A percentile compares a stretch with the other conserved stretches of the same genome.
These are phyloP conservation scores for Musa itinerans DNA, from an alignment of 176 grass and related monocot species.

Conservation along the genomic window DNA sequence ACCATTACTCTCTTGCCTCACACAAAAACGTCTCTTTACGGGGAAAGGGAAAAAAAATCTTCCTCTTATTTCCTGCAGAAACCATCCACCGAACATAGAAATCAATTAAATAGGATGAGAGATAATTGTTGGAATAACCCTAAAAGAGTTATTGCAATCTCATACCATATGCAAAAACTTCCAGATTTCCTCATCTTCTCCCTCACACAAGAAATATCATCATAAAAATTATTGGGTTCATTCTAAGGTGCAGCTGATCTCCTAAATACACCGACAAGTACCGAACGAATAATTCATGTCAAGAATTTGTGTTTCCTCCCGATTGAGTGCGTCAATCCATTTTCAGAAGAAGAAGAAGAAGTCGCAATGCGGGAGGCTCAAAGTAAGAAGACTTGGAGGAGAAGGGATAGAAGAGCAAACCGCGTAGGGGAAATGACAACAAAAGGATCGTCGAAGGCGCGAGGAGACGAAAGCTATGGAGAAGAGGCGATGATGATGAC, in stretches of 20 bases:
- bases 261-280: too few species aligned
- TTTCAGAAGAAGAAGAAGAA: background rate
- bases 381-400: background rate
- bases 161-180: background rate
- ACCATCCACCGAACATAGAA: background rate
- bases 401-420: background rate
- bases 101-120: background rate
- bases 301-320: too few species aligned
- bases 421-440: background rate
- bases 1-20: too few species aligned
- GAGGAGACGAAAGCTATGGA: background rate
- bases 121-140: background rate
- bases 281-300: too few species aligned
- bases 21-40: too few species aligned
- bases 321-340: too few species aligned
- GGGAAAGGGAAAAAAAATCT: too few species aligned
- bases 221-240: background rate
- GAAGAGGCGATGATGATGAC: background rate
- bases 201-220: background rate
- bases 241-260: background rate
- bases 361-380: too few species aligned
- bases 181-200: background rate
- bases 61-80: background rate
- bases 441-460: background rate
- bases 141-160: background rate